Evolutionary conservation across 495 filamentous ascomycete species (phyloP).

Genomic region (Pseudotulostoma volvatum): DNA sequence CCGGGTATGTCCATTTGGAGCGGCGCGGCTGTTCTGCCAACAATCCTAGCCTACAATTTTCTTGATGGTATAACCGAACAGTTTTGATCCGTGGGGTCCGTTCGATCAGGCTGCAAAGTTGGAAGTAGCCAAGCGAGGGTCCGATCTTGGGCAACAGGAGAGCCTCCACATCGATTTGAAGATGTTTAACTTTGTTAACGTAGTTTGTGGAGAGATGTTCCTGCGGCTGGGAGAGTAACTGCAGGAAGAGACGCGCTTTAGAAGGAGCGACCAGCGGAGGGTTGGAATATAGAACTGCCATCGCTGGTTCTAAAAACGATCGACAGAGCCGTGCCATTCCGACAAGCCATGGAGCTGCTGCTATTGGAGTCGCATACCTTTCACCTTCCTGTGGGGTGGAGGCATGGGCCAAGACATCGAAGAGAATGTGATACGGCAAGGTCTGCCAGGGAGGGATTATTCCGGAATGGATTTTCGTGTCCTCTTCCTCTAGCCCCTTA

Average conservation of each 20-base stretch:
- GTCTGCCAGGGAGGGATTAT: constrained; percentile 49
- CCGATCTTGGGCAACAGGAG: constrained; percentile 28
- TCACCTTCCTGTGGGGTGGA: constrained; percentile 43
- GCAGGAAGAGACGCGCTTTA: constrained; percentile 32
- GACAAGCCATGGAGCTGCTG: constrained; percentile 43
- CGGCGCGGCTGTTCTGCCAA: constrained; percentile 10
- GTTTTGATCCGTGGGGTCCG: constrained; percentile 26
- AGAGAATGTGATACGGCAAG: constrained; percentile 55
- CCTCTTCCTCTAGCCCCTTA: constrained; percentile 10
- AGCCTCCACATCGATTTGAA: constrained; percentile 46
- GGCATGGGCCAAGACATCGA: constrained; percentile 51
- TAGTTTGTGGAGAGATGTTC: constrained; percentile 35
- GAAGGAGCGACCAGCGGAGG: constrained; percentile 43
- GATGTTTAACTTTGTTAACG: constrained; percentile 47
- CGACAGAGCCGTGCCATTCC: constrained; percentile 43
- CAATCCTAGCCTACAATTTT: constrained; percentile 19
- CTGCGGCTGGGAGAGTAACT: constrained; percentile 27
- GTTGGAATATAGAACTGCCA: constrained; percentile 54
- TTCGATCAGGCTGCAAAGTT: constrained; percentile 25
- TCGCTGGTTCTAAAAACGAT: constrained; percentile 53
- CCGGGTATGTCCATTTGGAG: constrained; percentile 47
- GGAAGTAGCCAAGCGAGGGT: constrained; percentile 29
- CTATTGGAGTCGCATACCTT: constrained; percentile 14
- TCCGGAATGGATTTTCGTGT: constrained; percentile 15
- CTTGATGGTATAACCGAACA: constrained; percentile 24